These are phyloP conservation scores for Coemansia sp. DNA, from an alignment of 192 early-diverging fungal genomes.

Conservation along the genomic window DNA sequence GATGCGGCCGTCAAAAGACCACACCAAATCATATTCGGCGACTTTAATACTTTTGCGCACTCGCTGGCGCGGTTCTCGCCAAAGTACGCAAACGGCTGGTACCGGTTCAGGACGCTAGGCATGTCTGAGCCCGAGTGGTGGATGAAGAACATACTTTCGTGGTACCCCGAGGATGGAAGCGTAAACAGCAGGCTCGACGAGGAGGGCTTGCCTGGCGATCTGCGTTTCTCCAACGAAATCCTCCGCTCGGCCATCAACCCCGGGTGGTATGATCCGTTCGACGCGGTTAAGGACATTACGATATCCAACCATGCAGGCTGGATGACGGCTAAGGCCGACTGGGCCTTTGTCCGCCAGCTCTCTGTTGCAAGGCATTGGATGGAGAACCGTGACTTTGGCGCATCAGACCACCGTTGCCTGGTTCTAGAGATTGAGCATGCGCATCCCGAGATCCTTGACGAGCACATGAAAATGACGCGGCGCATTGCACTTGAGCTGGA, in stretches of 20 bases:
- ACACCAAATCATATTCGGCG: conserved; percentile 73
- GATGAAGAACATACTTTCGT: conserved; percentile 61
- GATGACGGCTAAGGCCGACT: conserved; percentile 73
- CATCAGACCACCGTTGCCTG: conserved; percentile 73
- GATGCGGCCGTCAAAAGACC: conserved; percentile 45
- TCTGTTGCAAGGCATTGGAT: conserved; percentile 54
- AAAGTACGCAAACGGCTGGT: conserved; percentile 62
- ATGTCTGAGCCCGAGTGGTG: conserved; percentile 71
- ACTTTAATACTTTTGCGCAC: conserved; percentile 78
- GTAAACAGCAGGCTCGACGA: conserved; percentile 24
- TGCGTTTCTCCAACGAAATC: conserved; percentile 36
- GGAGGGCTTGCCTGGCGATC: conserved; percentile 16
- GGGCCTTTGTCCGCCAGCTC: conserved; percentile 65
- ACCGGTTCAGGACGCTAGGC: conserved; percentile 64
- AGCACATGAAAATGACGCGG: conserved; percentile 26
- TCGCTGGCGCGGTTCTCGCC: conserved; percentile 71
- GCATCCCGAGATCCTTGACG: conserved; percentile 23
- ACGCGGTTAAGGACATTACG: conserved; percentile 60
- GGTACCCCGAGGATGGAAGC: conserved; percentile 40
- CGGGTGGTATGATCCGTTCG: conserved; percentile 76
- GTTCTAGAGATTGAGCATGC: conserved; percentile 58
- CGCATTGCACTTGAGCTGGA: conserved; percentile 25
- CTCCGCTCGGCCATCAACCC: conserved; percentile 63
- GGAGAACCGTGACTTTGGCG: conserved; percentile 65
- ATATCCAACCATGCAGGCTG: conserved; percentile 66